A percentile compares a stretch with the other conserved stretches of the same genome.
phyloP scores from a whole-genome alignment of 169 alveolate species.

The Eimeria praecox region DNA sequence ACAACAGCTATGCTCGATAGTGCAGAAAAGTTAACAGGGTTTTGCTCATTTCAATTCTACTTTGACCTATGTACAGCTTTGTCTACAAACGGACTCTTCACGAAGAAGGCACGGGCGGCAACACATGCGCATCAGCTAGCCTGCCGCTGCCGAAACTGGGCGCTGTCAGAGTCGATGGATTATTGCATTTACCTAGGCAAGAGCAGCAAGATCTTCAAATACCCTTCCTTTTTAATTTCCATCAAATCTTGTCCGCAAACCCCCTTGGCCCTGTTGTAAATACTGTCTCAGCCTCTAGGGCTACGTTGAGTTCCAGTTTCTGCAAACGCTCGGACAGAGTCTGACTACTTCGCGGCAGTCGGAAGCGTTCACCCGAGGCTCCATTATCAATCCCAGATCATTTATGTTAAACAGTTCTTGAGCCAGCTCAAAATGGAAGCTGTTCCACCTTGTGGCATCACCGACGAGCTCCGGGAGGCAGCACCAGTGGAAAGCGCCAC shows the following conservation, averaged over 20 bases:
- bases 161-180: constrained; percentile 12
- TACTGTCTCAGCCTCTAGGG: not conserved
- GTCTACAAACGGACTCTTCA: not conserved
- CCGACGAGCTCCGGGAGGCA: constrained; percentile 30
- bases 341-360: not conserved
- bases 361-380: constrained; percentile 8
- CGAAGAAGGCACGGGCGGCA: not conserved
- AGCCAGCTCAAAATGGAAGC: constrained; percentile 7
- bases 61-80: not conserved
- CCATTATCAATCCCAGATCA: not conserved
- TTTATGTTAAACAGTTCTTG: not conserved
- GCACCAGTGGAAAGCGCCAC: not conserved
- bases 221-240: constrained; percentile 47
- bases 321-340: not conserved
- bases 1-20: not conserved
- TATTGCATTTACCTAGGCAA: constrained; percentile 1
- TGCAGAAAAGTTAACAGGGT: not conserved
- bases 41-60: not conserved
- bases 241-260: not conserved
- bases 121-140: constrained; percentile 72
- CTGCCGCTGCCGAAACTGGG: constrained; percentile 60
- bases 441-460: not conserved
- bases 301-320: not conserved
- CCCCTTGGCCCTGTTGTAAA: not conserved
- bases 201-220: not conserved